Evolutionary conservation across 176 grass and related monocot genomes (phyloP).

Genomic region (Ampelocalamus luodianensis): DNA sequence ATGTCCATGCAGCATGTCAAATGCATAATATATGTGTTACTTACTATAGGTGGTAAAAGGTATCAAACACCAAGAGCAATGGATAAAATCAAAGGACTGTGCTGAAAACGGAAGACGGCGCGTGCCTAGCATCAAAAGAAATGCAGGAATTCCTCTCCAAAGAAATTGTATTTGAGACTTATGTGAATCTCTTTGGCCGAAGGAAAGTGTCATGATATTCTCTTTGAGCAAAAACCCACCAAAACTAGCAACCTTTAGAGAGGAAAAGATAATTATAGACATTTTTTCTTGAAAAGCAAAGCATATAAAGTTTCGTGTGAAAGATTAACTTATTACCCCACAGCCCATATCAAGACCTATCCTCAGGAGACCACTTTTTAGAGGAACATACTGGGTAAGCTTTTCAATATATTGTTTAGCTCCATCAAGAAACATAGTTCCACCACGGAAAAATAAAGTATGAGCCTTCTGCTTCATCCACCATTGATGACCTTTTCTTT

Average conservation of each 20-base stretch:
- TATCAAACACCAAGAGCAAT: slow-evolving; percentile 92
- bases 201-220: slow-evolving; percentile 85
- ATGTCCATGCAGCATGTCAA: background rate
- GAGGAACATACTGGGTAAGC: slow-evolving; percentile 60
- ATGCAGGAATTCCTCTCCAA: slow-evolving; percentile 90
- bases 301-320: slow-evolving; percentile 1
- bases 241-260: slow-evolving; percentile 88
- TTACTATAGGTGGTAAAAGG: slow-evolving; percentile 90
- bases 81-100: slow-evolving; percentile 87
- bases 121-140: slow-evolving; percentile 88
- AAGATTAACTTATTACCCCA: slow-evolving; percentile 67
- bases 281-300: slow-evolving; percentile 24
- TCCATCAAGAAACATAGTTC: slow-evolving; percentile 90
- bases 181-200: slow-evolving; percentile 92
- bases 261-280: slow-evolving; percentile 30
- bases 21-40: slow-evolving; percentile 33
- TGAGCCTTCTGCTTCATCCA: slow-evolving; percentile 89
- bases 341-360: slow-evolving; percentile 97
- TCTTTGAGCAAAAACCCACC: slow-evolving; percentile 90
- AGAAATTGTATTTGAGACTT: slow-evolving; percentile 98
- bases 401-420: slow-evolving; percentile 82
- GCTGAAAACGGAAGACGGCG: slow-evolving; percentile 77
- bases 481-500: slow-evolving; percentile 94
- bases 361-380: slow-evolving; percentile 71
- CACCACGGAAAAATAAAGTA: slow-evolving; percentile 93